Percentiles rank a stretch among this genome's conserved stretches.
Conservation (phyloP, 2,329 filamentous ascomycete genomes). For the Colletotrichum paranaense region DNA sequence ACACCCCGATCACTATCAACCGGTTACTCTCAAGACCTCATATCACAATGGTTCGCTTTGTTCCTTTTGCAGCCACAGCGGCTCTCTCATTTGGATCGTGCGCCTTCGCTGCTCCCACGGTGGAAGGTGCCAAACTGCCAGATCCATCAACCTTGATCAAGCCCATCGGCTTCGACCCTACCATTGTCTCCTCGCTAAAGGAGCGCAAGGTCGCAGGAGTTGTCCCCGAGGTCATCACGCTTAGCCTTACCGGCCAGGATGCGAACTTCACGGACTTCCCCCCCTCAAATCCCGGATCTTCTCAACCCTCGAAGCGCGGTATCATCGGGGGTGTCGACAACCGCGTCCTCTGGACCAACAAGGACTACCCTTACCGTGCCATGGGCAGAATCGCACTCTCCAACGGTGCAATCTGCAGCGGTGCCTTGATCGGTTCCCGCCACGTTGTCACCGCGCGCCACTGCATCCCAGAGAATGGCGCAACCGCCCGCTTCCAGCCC, state of each 20-base stretch:
- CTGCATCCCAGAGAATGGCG: conserved; percentile 38
- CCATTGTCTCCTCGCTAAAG: background rate
- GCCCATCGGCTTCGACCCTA: conserved; percentile 13
- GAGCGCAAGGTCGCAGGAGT: background rate
- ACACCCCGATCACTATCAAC: too few relatives aligned
- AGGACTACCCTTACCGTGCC: conserved; percentile 27
- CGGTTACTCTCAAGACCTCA: too few relatives aligned
- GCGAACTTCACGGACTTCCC: conserved; percentile 15
- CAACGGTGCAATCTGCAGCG: conserved; percentile 41
- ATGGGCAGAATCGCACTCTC: conserved; percentile 39
- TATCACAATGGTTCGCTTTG: conserved; percentile 4
- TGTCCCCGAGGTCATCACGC: background rate
- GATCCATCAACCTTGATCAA: conserved; percentile 2
- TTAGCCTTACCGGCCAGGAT: background rate
- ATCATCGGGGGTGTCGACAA: conserved; percentile 20
- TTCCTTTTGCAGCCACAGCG: background rate
- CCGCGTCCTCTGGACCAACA: conserved; percentile 24
- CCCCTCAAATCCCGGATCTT: background rate
- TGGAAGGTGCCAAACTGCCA: background rate
- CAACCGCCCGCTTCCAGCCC: conserved; percentile 40
- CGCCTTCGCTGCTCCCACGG: conserved; percentile 1
- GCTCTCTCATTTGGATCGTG: background rate
- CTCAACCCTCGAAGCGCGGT: conserved; percentile 13
- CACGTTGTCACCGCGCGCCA: conserved; percentile 43
- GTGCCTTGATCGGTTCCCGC: conserved; percentile 43